These are phyloP conservation scores for Cladophialophora psammophila DNA, from an alignment of 2,329 filamentous ascomycete species.

Conservation along the genomic window DNA sequence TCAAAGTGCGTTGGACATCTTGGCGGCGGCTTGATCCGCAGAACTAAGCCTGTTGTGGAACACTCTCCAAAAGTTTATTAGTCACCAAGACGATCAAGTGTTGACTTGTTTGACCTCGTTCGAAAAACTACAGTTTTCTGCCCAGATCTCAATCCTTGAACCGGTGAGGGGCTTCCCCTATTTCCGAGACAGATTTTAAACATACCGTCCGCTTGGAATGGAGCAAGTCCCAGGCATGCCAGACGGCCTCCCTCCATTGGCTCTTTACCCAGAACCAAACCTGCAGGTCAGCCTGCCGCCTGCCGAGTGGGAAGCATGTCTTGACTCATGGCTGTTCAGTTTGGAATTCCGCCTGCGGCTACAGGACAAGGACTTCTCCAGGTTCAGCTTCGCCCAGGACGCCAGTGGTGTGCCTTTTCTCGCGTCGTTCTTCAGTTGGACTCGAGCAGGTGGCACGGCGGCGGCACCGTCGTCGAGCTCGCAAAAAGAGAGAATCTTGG, in stretches of 20 bases:
- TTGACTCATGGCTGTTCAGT: slow-evolving; percentile 78
- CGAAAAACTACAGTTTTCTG: background rate
- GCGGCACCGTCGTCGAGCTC: slow-evolving; percentile 8
- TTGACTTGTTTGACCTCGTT: background rate
- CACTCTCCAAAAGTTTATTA: background rate
- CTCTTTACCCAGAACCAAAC: slow-evolving; percentile 74
- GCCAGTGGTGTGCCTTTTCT: slow-evolving; percentile 34
- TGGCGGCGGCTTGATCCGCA: slow-evolving; percentile 16
- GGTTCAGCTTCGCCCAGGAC: slow-evolving; percentile 48
- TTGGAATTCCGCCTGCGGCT: slow-evolving; percentile 70
- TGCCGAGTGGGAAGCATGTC: slow-evolving; percentile 77
- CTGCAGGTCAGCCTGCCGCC: slow-evolving; percentile 72
- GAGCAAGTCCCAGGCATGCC: slow-evolving; percentile 29
- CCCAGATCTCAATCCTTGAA: background rate
- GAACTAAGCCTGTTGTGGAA: slow-evolving; percentile 7
- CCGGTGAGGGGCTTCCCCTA: background rate
- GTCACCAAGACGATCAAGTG: background rate
- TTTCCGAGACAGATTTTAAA: background rate
- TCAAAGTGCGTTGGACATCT: slow-evolving; percentile 29
- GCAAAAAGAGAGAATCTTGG: slow-evolving; percentile 54
- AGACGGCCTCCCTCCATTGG: slow-evolving; percentile 69
- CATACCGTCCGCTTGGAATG: slow-evolving; percentile 14
- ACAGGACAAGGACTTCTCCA: slow-evolving; percentile 63
- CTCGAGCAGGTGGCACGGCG: background rate
- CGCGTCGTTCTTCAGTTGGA: slow-evolving; percentile 29